Base-by-base conservation (phyloP, 2,329 filamentous ascomycete species). In the Cordyceps cicadae region DNA sequence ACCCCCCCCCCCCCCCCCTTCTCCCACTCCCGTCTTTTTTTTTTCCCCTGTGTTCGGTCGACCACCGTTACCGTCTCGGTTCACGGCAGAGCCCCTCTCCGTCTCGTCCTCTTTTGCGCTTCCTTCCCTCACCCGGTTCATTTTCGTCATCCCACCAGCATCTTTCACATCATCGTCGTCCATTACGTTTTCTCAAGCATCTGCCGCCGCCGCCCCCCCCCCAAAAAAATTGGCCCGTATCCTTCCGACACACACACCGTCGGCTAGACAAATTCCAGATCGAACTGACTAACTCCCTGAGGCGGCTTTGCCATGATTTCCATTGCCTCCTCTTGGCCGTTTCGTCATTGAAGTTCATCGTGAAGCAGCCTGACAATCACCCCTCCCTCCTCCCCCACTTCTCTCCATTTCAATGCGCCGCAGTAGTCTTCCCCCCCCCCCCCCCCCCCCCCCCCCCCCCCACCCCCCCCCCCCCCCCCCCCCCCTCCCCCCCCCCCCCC, bases 301-400 rank as follows among this genome's bases (percentile, higher is more conserved):
- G 26, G 45, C 32, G 48, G n/a, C 15, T 46, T 46, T 59, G 24
- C 21, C 24, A 21, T 37, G 34, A 50, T 53, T 29, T 29, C 6
- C 26, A 3, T 29, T 29, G 26, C 37, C 17, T 24, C 41, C 48
- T 5, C 32, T 29, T 32, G 19, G 34, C 8, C 45, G 24, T 46
- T 46, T 24, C 46, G 52, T 56, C 46, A 51, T 61, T 61, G 52
- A 61, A 50, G 59, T 56, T 56, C 26, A 55, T 61, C 59, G 59
- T 61, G 52, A 51, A 51, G 21, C n/a, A 43, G 19, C 32, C 17
- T 29, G 29, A 29, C 29, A 29, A 29, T 5, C 29, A 29, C 29
- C 29, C 3, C 29, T 24, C 24, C 2, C 24, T 24, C 24, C 19
- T n/a, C 49, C 19, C 21, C 48, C 26, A 51, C 49, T 21, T n/a